Conservation (phyloP, 305 asterid genomes). For the Solanum aculeatissimum region DNA sequence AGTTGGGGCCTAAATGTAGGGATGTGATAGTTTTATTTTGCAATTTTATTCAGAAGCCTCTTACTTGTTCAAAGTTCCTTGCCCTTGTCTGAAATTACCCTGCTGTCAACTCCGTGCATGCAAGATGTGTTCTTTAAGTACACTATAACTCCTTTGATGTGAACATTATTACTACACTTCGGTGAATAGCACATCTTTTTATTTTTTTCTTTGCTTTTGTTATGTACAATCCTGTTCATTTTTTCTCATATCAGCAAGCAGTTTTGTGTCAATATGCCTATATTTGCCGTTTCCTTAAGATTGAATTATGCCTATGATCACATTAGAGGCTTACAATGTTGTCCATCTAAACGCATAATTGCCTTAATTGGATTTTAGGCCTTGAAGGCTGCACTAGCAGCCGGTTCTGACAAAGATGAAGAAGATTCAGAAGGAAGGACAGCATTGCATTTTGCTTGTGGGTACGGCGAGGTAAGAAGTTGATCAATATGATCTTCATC, state of each 20-base stretch:
- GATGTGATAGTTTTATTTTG: not conserved
- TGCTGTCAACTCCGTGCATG: not conserved
- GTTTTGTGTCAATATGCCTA: not conserved
- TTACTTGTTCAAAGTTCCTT: not conserved
- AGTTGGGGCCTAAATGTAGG: not conserved
- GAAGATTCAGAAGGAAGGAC: constrained; percentile 99
- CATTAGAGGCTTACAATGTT: not conserved
- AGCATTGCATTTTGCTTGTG: constrained; percentile 98
- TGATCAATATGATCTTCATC: not conserved
- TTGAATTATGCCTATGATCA: not conserved
- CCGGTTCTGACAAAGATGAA: constrained; percentile 91
- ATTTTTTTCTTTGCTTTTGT: not conserved
- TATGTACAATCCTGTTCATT: not conserved
- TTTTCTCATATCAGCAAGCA: not conserved
- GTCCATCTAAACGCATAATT: not conserved
- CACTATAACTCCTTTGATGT: not conserved
- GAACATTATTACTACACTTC: not conserved
- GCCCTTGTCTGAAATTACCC: not conserved
- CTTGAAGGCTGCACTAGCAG: constrained; percentile 73
- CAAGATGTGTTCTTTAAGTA: not conserved
- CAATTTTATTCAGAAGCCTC: not conserved
- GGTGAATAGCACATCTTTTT: not conserved
- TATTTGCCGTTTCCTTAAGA: not conserved
- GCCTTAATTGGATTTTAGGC: constrained; percentile 33
- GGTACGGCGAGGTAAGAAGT: constrained; percentile 78